Base-by-base conservation (phyloP, 2,329 filamentous ascomycete genomes). In the Xylariaceae sp. region DNA sequence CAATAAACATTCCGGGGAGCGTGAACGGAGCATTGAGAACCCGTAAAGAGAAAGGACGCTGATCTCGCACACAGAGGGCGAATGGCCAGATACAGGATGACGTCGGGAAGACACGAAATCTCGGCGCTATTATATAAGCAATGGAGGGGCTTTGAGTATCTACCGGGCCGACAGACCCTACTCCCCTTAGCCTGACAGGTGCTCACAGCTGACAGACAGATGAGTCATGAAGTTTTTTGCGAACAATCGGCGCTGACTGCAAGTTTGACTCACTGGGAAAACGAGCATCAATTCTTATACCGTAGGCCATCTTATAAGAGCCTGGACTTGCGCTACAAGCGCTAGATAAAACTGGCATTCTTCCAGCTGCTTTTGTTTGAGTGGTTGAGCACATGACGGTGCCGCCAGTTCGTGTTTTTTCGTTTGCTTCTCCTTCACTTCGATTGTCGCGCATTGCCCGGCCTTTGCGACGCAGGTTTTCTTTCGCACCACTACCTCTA, bases 381-480 rank as follows among this genome's bases (percentile, higher is more conserved):
- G 46, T 57, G 47, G 57, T 39, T 34, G 50, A 47, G 43, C 48
- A 37, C 37, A 59, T 59, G 51, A 51, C 48, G 12, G 40, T 35
- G 42, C 52, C 26, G 27, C 47, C 42, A 3, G 39, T 48, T 19
- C 53, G 44, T 19, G 19, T 47, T 46, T 42, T 53, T 35, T 41
- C 56, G 41, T 59, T 54, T 51, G 37, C 51, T 54, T 58, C 51
- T 49, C 40, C 51, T 44, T 46, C 43, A 19, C 43, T 32, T 49
- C 48, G 45, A 48, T 50, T 19, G 41, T 40, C 49, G 44, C 50
- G 49, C 56, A 48, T 50, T 34, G 51, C 44, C 52, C 19, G 34
- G 54, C 19, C 54, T 45, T 50, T 57, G 53, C 59, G 46, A 54
- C 50, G 44, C 52, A 54, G 45, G 52, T 57, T 56, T 54, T 48